Evolutionary conservation across 2,329 filamentous ascomycete species (phyloP).

Genomic region (Verticillium longisporum): DNA sequence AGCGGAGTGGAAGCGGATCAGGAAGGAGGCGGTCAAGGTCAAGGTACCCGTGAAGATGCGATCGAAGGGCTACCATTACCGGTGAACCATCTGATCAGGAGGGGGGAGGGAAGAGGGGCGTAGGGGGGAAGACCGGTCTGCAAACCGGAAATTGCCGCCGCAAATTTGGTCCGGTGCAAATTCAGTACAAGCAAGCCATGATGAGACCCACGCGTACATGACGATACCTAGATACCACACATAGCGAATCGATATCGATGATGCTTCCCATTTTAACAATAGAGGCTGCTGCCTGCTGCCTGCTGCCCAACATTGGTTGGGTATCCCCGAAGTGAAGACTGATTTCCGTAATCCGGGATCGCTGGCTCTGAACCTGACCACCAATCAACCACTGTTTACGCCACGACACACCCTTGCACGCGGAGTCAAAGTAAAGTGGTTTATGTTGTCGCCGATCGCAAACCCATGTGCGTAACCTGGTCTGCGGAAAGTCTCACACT

Average conservation of each 20-base stretch:
- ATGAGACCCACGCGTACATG: neutral
- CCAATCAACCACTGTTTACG: too few relatives aligned
- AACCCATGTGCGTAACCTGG: neutral
- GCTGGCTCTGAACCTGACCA: too few relatives aligned
- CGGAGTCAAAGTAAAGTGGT: too few relatives aligned
- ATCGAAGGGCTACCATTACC: neutral
- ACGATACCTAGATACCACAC: neutral
- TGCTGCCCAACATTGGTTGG: too few relatives aligned
- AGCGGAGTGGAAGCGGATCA: conserved; percentile 8
- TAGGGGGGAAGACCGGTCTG: neutral
- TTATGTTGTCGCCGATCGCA: neutral
- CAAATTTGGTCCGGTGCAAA: neutral
- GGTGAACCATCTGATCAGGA: neutral
- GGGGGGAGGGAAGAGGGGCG: neutral
- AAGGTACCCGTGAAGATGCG: neutral
- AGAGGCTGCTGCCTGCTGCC: neutral
- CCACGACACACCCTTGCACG: too few relatives aligned
- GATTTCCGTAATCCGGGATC: neutral
- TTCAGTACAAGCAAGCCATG: neutral
- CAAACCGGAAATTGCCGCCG: neutral
- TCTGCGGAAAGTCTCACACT: neutral
- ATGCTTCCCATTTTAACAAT: neutral
- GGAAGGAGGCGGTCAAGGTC: conserved; percentile 6
- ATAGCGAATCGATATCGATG: neutral
- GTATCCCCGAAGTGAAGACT: neutral